A percentile compares a stretch with the other conserved stretches of the same genome.
phyloP scores from a whole-genome alignment of 805 yeast genomes.

The Wickerhamomyces queroliae region DNA sequence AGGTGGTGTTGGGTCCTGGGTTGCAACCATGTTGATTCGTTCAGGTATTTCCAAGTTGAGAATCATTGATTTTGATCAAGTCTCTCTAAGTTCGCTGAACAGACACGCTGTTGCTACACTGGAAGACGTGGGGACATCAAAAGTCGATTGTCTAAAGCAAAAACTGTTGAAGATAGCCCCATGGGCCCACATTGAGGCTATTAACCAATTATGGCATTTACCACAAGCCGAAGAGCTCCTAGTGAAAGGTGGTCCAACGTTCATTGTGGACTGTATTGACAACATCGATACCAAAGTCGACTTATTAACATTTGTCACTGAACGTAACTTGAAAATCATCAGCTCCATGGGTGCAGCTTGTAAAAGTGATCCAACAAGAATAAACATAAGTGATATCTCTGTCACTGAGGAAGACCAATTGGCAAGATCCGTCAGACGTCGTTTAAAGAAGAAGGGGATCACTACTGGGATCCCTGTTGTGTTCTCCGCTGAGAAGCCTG shows the following conservation, averaged over 20 bases:
- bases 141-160: conserved; percentile 73
- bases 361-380: conserved; percentile 90
- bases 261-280: conserved; percentile 92
- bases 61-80: conserved; percentile 94
- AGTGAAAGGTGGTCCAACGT: conserved; percentile 55
- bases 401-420: conserved; percentile 92
- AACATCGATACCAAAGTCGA: conserved; percentile 97
- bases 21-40: conserved; percentile 81
- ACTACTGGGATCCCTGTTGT: conserved; percentile 75
- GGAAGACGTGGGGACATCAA: conserved; percentile 86
- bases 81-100: conserved; percentile 83
- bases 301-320: conserved; percentile 65
- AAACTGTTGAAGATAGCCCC: conserved; percentile 78
- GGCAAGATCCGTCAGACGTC: conserved; percentile 80
- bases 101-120: conserved; percentile 94
- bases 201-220: conserved; percentile 71
- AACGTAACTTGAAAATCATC: conserved; percentile 57
- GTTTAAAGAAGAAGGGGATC: conserved; percentile 77
- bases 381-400: conserved; percentile 84
- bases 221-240: conserved; percentile 60
- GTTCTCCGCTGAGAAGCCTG: conserved; percentile 94
- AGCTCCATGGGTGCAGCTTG: conserved; percentile 98
- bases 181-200: conserved; percentile 82
- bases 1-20: conserved; percentile 99
- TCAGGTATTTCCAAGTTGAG: conserved; percentile 80